Base-by-base conservation (phyloP, 78 protist species). In the Anaeramoeba flamelloides region DNA sequence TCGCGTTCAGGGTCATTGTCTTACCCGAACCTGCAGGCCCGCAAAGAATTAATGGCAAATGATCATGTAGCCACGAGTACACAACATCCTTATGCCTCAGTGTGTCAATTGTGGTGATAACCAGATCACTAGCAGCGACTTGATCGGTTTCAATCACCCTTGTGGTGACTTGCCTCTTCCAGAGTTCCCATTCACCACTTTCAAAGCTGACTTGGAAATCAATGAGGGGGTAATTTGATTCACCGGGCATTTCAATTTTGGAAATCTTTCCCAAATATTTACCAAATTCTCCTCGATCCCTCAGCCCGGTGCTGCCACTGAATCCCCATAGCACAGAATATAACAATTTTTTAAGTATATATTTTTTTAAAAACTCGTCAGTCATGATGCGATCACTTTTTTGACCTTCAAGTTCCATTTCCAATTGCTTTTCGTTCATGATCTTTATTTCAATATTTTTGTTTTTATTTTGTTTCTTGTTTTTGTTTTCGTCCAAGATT, bases 71-170 rank as follows among this genome's bases (percentile, higher is more conserved):
- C 95, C 94, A 91, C 0, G 92, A 53, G 40, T 41, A 82, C 3
- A 94, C 78, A 3, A 96, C 87, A 32, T 87, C 92, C 34, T 89
- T 91, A 78, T 96, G 98, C 40, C 97, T 89, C 4, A 88, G 88
- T 4, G 99, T 96, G 85, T 96, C 99, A 36, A 93, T 88, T 1
- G 99, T 96, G 53, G 92, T 92, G n/a, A 95, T 84, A 53, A 95
- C 95, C 12, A 87, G 91, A 74, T 93, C 95, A 36, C 92, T 2
- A 69, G 74, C 78, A 26, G 37, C 74, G 41, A 80, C 90, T 41
- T 64, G 0, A 39, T 75, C 38, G 1, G 87, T 39, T 31, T 85
- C 90, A 76, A 93, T 85, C 31, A 87, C 92, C 17, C 83, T 84
- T 1, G 36, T 36, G 34, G 91, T 89, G 26, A 91, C 90, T 69